Evolutionary conservation across 1,284 basidiomycete genomes (phyloP).

Genomic region (Ustilago esculenta): DNA sequence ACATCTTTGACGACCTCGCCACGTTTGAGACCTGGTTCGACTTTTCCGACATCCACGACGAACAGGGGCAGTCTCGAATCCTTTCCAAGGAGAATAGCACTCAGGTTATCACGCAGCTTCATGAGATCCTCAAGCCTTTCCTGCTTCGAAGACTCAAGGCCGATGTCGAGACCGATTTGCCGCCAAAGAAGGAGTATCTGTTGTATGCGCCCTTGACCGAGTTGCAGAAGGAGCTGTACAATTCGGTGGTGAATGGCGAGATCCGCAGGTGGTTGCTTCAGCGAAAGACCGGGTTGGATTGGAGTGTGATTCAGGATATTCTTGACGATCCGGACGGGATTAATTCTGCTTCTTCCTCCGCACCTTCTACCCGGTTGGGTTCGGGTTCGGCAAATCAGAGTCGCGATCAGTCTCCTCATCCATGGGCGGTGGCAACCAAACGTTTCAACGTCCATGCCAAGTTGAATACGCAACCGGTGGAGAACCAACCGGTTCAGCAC

Average conservation of each 20-base stretch:
- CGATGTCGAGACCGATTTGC: slow-evolving; percentile 61
- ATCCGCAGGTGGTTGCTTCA: slow-evolving; percentile 60
- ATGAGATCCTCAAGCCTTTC: slow-evolving; percentile 65
- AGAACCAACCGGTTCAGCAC: too few relatives aligned
- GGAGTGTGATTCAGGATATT: slow-evolving; percentile 48
- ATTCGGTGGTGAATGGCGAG: slow-evolving; percentile 69
- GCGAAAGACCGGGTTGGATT: slow-evolving; percentile 54
- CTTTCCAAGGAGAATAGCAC: slow-evolving; percentile 73
- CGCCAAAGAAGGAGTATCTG: slow-evolving; percentile 72
- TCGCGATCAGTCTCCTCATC: slow-evolving; percentile 29
- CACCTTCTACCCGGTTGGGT: slow-evolving; percentile 21
- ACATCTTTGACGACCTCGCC: slow-evolving; percentile 86
- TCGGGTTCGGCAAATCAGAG: slow-evolving; percentile 24
- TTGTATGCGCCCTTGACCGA: slow-evolving; percentile 87
- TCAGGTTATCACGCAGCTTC: slow-evolving; percentile 67
- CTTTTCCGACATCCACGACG: slow-evolving; percentile 50
- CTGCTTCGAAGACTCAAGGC: slow-evolving; percentile 60
- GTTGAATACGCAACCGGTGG: too few relatives aligned
- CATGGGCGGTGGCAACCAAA: slow-evolving; percentile 29
- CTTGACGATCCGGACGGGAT: slow-evolving; percentile 46
- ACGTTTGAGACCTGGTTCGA: slow-evolving; percentile 84
- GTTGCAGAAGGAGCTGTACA: slow-evolving; percentile 83
- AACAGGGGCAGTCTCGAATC: slow-evolving; percentile 33
- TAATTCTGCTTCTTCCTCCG: slow-evolving; percentile 28
- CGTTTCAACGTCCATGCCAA: slow-evolving; percentile 9